A percentile compares a stretch with the other conserved stretches of the same genome.
phyloP scores from a whole-genome alignment of 345 rosid species.

The Ceriops decandra region DNA sequence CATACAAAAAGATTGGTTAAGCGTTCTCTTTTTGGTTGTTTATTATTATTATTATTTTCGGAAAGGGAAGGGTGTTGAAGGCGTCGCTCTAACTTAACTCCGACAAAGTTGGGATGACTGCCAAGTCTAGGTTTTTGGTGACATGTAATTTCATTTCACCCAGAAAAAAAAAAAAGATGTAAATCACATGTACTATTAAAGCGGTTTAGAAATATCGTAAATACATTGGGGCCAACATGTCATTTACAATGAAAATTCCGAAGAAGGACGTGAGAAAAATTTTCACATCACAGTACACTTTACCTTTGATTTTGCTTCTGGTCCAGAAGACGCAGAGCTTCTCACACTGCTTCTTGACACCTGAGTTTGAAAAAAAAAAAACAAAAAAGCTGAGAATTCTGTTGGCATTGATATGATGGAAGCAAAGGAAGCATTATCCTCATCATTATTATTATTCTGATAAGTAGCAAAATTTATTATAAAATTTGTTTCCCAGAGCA shows the following conservation, averaged over 20 bases:
- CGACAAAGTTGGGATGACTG: background rate
- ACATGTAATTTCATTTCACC: constrained; percentile 18
- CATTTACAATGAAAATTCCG: constrained; percentile 33
- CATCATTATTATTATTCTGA: no score
- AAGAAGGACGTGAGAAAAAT: constrained; percentile 8
- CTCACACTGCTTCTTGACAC: constrained; percentile 52
- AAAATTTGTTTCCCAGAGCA: no score
- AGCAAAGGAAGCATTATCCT: no score
- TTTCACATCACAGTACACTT: constrained; percentile 71
- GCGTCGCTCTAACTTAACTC: no score
- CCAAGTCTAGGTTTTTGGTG: constrained; percentile 5
- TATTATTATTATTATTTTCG: no score
- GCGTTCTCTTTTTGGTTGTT: no score
- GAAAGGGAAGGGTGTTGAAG: no score
- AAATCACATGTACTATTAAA: constrained; percentile 4
- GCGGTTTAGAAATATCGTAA: constrained; percentile 5
- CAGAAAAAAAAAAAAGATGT: constrained; percentile 6
- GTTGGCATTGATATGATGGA: background rate
- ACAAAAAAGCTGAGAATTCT: background rate
- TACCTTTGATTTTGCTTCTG: constrained; percentile 64
- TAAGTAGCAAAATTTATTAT: no score
- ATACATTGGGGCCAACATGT: constrained; percentile 17
- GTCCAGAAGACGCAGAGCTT: constrained; percentile 42
- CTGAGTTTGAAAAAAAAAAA: constrained; percentile 24
- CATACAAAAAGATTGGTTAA: no score